Evolutionary conservation across 1,139 yeast species (phyloP).

Genomic region (Blastobotrys malaysiensis): DNA sequence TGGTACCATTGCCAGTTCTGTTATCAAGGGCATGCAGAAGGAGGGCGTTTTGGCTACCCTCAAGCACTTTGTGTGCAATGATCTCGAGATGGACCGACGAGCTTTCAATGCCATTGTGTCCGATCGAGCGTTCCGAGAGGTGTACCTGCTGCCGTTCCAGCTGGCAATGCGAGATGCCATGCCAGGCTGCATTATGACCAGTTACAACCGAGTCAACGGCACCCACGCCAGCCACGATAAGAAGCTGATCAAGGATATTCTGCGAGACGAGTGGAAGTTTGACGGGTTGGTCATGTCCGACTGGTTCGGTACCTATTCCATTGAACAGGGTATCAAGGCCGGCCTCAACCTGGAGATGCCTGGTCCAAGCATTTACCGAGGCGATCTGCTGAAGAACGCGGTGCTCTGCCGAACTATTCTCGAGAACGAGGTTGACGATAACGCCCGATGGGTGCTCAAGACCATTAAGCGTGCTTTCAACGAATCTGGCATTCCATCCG

Average conservation of each 20-base stretch:
- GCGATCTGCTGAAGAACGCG: conserved; percentile 29
- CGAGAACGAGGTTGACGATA: conserved; percentile 34
- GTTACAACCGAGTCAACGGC: conserved; percentile 57
- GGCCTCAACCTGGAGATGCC: conserved; percentile 66
- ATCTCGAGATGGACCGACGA: conserved; percentile 48
- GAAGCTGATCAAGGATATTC: conserved; percentile 40
- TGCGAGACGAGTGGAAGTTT: conserved; percentile 53
- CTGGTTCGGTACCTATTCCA: conserved; percentile 56
- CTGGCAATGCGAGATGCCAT: conserved; percentile 44
- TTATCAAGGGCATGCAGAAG: conserved; percentile 48
- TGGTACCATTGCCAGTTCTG: conserved; percentile 44
- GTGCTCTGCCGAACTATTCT: conserved; percentile 21
- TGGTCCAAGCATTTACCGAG: conserved; percentile 50
- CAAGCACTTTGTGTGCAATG: conserved; percentile 54
- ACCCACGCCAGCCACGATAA: conserved; percentile 49
- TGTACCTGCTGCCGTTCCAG: conserved; percentile 54
- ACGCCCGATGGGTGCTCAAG: conserved; percentile 42
- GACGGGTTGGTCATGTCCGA: conserved; percentile 55
- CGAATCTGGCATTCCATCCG: conserved; percentile 39
- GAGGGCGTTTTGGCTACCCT: conserved; percentile 47
- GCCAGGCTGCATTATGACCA: conserved; percentile 53
- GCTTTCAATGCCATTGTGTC: conserved; percentile 43
- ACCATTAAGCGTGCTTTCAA: conserved; percentile 38
- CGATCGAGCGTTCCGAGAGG: conserved; percentile 52
- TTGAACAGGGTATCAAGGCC: conserved; percentile 43